These are phyloP conservation scores for Cynanchum wilfordii DNA, from an alignment of 257 asterid species.

Conservation along the genomic window DNA sequence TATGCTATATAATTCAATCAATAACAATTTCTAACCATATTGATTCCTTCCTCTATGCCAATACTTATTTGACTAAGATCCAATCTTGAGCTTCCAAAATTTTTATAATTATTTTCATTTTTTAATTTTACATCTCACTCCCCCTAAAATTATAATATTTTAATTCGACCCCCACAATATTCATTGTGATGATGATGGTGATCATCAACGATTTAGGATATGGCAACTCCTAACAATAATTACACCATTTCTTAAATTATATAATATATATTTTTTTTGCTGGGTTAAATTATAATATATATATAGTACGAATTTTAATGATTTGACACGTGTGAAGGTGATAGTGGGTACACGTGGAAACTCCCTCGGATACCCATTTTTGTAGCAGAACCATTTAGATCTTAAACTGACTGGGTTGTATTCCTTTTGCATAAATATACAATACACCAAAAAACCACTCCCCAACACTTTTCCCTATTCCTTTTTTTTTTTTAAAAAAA, in stretches of 20 bases:
- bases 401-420: neutral
- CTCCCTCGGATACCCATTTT: constrained; percentile 19
- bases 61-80: neutral
- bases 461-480: too few relatives aligned
- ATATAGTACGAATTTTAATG: too few relatives aligned
- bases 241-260: too few relatives aligned
- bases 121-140: neutral
- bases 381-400: constrained; percentile 1
- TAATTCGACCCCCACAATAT: too few relatives aligned
- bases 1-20: neutral
- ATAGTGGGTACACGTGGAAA: constrained; percentile 14
- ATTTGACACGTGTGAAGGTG: neutral
- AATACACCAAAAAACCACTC: too few relatives aligned
- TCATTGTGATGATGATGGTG: too few relatives aligned
- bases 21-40: neutral
- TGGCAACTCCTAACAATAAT: too few relatives aligned
- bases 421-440: neutral
- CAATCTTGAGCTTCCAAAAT: neutral
- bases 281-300: too few relatives aligned
- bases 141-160: neutral
- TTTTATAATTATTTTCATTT: too few relatives aligned
- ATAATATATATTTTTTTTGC: too few relatives aligned
- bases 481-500: too few relatives aligned
- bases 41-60: neutral
- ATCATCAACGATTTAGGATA: too few relatives aligned